Evolutionary conservation across 2,329 filamentous ascomycete genomes (phyloP).

Genomic region (Thielaviopsis musarum): DNA sequence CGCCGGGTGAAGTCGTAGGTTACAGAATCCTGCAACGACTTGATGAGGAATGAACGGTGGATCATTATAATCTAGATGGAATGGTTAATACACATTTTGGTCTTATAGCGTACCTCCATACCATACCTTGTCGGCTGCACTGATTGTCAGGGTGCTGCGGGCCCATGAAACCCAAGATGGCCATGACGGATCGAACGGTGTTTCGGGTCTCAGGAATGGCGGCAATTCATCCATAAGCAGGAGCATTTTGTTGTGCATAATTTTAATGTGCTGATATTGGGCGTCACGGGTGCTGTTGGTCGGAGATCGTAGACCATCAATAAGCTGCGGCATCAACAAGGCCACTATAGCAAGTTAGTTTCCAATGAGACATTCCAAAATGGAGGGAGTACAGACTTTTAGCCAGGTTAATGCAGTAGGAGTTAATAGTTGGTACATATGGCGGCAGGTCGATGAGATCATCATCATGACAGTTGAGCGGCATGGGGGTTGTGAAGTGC

Average conservation of each 20-base stretch:
- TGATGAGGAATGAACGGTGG: constrained; percentile 11
- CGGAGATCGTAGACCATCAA: constrained; percentile 9
- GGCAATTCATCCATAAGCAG: constrained; percentile 4
- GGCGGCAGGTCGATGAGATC: constrained; percentile 7
- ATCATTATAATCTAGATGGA: constrained; percentile 11
- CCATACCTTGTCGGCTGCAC: constrained; percentile 10
- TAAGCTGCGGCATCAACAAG: constrained; percentile 8
- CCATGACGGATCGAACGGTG: constrained; percentile 4
- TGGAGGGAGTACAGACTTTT: constrained; percentile 4
- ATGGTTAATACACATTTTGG: not conserved
- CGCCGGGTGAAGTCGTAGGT: constrained; percentile 8
- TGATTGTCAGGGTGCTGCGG: constrained; percentile 10
- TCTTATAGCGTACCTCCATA: not conserved
- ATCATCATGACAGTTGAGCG: constrained; percentile 9
- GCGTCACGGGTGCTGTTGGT: constrained; percentile 4
- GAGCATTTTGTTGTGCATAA: constrained; percentile 6
- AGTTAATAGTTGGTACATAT: constrained; percentile 10
- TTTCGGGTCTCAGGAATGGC: constrained; percentile 1
- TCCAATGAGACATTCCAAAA: not conserved
- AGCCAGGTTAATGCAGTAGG: constrained; percentile 9
- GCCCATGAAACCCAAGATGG: constrained; percentile 10
- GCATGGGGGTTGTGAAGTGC: constrained; percentile 11
- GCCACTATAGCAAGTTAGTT: constrained; percentile 5
- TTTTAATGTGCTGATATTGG: constrained; percentile 5
- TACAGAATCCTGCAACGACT: constrained; percentile 8